Evolutionary conservation across 2,329 filamentous ascomycete genomes (phyloP), one percentile per base, ranked within the genome.

Genomic region (Fusarium duplospermum): DNA sequence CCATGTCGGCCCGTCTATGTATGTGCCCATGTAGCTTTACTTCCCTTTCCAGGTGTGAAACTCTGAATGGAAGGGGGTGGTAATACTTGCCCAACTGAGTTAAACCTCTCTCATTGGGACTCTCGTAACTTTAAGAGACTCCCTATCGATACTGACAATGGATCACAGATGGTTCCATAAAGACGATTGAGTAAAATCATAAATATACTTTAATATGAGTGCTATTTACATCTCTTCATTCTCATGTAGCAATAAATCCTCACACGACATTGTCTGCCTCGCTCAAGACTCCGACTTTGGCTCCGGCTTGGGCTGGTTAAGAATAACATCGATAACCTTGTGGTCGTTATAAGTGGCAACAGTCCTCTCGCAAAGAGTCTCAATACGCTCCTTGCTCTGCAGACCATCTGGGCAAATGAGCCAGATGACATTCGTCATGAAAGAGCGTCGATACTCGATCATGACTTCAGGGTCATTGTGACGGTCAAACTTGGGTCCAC

Each of bases 261-360:
- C 4, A 47, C 14, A 18, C 10, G 42, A 16, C 42, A 50, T 7
- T 4, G 0, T n/a, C 3, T n/a, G 0, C 10, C 47, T 29, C 45
- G 35, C 6, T 47, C 24, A 70, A 9, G 16, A 16, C 4, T 2
- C 4, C 13, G 54, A 47, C 42, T 69, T 71, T 1, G 62, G 57
- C 22, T 70, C 4, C 18, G 57, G 62, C 45, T 69, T 71, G 2
- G 60, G 57, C 16, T 70, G 69, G 13, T 36, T n/a, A 1, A 76
- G n/a, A 9, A 76, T 73, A 8, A 71, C 60, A 18, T 84, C 82
- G 67, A 84, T 78, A 7, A 82, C 80, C 69, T 80, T 80, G 63
- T 84, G 83, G 52, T 84, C 83, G n/a, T 80, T 67, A 63, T 77
- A 82, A 4, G 81, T 74, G 5, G 82, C 81, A 24, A 83, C 77